Evolutionary conservation across 2,329 filamentous ascomycete species (phyloP).

Genomic region (Ascocoryne sarcoides): DNA sequence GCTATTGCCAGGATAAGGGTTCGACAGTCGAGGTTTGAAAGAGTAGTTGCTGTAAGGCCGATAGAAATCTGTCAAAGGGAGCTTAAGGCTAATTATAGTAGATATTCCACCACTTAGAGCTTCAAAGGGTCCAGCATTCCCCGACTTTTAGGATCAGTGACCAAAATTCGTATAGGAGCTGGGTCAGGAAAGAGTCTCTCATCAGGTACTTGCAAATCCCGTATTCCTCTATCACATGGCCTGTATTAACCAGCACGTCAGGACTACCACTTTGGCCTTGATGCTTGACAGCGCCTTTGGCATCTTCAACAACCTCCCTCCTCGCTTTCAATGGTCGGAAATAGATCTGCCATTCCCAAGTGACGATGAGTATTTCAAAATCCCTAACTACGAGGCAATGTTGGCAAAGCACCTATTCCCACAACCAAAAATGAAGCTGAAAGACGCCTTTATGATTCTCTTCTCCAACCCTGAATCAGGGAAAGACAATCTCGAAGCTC

Average conservation of each 20-base stretch:
- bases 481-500: constrained; percentile 12
- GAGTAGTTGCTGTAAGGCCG: constrained; percentile 24
- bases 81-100: constrained; percentile 4
- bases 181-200: constrained; percentile 24
- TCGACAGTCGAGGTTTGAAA: constrained; percentile 23
- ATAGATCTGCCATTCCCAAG: constrained; percentile 24
- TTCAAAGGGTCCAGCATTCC: constrained; percentile 21
- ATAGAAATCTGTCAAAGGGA: neutral
- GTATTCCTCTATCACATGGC: neutral
- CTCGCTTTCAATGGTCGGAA: constrained; percentile 27
- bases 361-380: constrained; percentile 22
- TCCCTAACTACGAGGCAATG: constrained; percentile 21
- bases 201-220: constrained; percentile 23
- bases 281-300: constrained; percentile 27
- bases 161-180: constrained; percentile 20
- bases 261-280: constrained; percentile 19
- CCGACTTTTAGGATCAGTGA: constrained; percentile 19
- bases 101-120: constrained; percentile 23
- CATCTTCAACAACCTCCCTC: constrained; percentile 27
- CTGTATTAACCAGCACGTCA: constrained; percentile 8
- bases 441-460: constrained; percentile 23
- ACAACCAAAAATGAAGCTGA: constrained; percentile 21
- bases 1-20: constrained; percentile 21
- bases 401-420: constrained; percentile 13
- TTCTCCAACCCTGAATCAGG: constrained; percentile 14